Evolutionary conservation across 768 basidiomycete species (phyloP).

Genomic region (Mrakia gelida): DNA sequence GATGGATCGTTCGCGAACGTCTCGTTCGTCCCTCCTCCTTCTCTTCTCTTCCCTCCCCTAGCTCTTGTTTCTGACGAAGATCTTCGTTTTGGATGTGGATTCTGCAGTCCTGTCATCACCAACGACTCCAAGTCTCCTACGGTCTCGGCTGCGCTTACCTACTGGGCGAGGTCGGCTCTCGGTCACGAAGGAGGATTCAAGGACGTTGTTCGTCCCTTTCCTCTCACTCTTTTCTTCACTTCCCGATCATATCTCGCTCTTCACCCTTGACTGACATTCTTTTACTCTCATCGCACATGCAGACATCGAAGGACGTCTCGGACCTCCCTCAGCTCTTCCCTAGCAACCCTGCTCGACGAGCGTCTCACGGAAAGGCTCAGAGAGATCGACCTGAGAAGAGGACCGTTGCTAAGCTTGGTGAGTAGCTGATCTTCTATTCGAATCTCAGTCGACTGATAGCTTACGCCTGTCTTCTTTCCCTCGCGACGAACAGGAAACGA

Average conservation of each 20-base stretch:
- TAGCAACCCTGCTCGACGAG: conserved; percentile 41
- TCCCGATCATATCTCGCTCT: neutral
- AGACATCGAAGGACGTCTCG: conserved; percentile 34
- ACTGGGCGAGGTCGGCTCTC: conserved; percentile 42
- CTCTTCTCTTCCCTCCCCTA: neutral
- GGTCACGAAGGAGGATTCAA: conserved; percentile 37
- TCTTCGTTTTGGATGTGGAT: conserved; percentile 38
- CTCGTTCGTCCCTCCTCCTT: neutral
- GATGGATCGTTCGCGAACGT: conserved; percentile 30
- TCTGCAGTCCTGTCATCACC: conserved; percentile 35
- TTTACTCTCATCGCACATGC: neutral
- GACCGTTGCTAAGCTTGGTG: conserved; percentile 34
- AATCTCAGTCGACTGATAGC: no score
- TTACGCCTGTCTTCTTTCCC: neutral
- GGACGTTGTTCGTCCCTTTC: conserved; percentile 6
- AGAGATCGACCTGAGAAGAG: conserved; percentile 28
- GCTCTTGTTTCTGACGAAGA: neutral
- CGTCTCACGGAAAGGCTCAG: conserved; percentile 30
- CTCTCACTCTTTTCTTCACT: neutral
- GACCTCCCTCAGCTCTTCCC: conserved; percentile 38
- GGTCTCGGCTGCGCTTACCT: conserved; percentile 41
- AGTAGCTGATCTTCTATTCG: neutral
- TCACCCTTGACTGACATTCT: neutral
- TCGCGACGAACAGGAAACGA: conserved; percentile 32
- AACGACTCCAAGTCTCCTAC: conserved; percentile 36